These are phyloP conservation scores for Cunninghamia lanceolata DNA, from an alignment of 75 land plant species.

Conservation along the genomic window DNA sequence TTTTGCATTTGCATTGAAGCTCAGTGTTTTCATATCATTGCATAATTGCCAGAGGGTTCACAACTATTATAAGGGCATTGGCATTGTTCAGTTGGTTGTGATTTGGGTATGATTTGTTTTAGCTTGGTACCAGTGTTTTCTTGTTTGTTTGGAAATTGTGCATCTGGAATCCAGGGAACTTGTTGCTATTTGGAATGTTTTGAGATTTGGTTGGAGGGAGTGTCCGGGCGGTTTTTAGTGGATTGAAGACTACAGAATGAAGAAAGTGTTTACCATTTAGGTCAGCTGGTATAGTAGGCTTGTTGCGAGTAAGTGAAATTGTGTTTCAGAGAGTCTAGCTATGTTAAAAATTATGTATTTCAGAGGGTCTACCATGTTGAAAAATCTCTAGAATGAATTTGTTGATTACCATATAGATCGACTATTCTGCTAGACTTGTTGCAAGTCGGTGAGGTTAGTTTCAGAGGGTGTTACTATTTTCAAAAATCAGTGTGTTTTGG, in stretches of 20 bases:
- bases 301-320: background rate
- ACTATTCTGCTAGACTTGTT: no score
- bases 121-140: background rate
- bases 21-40: background rate
- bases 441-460: no score
- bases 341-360: background rate
- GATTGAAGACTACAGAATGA: background rate
- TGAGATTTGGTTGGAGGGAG: background rate
- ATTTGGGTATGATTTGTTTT: background rate
- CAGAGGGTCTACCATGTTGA: background rate
- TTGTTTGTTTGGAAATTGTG: background rate
- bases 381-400: no score
- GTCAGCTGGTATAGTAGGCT: background rate
- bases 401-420: no score
- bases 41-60: background rate
- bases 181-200: background rate
- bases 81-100: background rate
- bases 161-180: background rate
- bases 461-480: no score
- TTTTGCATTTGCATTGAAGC: background rate
- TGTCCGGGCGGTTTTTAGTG: background rate
- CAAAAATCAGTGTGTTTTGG: no score
- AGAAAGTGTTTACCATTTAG: background rate
- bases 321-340: background rate
- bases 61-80: background rate